Base-by-base conservation (phyloP, 2,329 filamentous ascomycete species). In the Verticillium albo-atrum region DNA sequence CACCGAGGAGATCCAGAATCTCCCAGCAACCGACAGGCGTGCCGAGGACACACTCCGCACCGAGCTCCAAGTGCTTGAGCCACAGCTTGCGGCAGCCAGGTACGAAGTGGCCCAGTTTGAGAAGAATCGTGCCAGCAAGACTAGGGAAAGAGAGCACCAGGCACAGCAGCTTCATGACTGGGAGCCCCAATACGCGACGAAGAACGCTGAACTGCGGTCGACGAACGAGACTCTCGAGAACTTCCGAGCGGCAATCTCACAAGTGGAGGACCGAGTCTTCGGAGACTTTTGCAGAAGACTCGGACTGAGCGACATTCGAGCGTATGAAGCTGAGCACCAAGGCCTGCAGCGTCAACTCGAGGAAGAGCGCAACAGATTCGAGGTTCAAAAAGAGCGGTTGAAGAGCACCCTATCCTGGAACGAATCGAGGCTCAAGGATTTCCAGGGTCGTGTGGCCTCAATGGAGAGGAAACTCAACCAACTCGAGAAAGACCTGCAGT, bases 271-370 rank as follows among this genome's bases (percentile, higher is more conserved):
- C 71, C 84, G 92, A 66, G 83, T 99, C 30, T 99, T 97, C 73
- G 82, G 82, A 25, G 81, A 82, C 47, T 99, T 99, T 77, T 99
- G 95, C 77, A 84, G 87, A 67, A 86, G 90, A 58, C 85, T 97
- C 23, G 92, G 93, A 1, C 98, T 97, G 72, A 82, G 85, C 60
- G 89, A 96, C 68, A 96, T 99, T 64, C 90, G 94, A 60, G 90
- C 92, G 60, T 99, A 98, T 68, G 92, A 98, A 71, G 89, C 89
- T 27, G 93, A 96, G 66, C 95, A 98, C 75, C 94, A 95, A 55
- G 92, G 90, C 50, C 79, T 96, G 55, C 93, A 98, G 73, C 91
- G 97, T 72, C 92, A 98, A 71, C 90, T 91, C 52, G 88, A 89
- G 1, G 88, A 95, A 74, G 93, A 93, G 78, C 91, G 91, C 63